A percentile compares a stretch with the other conserved stretches of the same genome.
Evolutionary conservation across 352 stramenopile genomes (phyloP).

Genomic region (Phytophthora palmivora): DNA sequence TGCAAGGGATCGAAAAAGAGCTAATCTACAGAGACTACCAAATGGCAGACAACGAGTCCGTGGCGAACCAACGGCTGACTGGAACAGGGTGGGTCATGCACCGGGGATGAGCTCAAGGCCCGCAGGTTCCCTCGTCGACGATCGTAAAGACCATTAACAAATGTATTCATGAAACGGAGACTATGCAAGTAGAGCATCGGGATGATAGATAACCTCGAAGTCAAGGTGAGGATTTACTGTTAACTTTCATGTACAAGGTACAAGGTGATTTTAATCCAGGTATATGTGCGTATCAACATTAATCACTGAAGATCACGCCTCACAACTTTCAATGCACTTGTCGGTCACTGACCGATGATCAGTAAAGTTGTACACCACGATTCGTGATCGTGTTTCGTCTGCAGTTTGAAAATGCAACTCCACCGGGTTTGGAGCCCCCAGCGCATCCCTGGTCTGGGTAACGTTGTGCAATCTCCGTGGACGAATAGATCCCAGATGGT

Average conservation of each 20-base stretch:
- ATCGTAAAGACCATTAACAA: constrained; percentile 10
- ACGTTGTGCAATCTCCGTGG: constrained; percentile 37
- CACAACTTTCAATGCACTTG: background rate
- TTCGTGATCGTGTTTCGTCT: constrained; percentile 13
- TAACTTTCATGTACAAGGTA: constrained; percentile 1
- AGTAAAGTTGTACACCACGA: background rate
- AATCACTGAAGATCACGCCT: constrained; percentile 8
- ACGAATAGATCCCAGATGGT: constrained; percentile 16
- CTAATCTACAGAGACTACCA: constrained; percentile 16
- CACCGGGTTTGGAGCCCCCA: no score
- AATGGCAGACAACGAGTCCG: constrained; percentile 8
- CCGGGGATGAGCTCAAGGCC: constrained; percentile 19
- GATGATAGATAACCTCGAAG: background rate
- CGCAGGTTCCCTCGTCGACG: constrained; percentile 11
- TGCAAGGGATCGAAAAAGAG: constrained; percentile 10
- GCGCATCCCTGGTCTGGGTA: constrained; percentile 3
- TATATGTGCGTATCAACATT: constrained; percentile 7
- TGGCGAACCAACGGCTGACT: constrained; percentile 14
- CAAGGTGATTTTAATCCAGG: constrained; percentile 9
- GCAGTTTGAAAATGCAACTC: constrained; percentile 3
- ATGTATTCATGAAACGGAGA: constrained; percentile 6
- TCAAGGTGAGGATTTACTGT: background rate
- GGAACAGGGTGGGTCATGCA: constrained; percentile 9
- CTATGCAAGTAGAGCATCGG: background rate
- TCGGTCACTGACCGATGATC: no score